Conservation (phyloP, 768 basidiomycete genomes). For the Hygrophoropsis aurantiaca region DNA sequence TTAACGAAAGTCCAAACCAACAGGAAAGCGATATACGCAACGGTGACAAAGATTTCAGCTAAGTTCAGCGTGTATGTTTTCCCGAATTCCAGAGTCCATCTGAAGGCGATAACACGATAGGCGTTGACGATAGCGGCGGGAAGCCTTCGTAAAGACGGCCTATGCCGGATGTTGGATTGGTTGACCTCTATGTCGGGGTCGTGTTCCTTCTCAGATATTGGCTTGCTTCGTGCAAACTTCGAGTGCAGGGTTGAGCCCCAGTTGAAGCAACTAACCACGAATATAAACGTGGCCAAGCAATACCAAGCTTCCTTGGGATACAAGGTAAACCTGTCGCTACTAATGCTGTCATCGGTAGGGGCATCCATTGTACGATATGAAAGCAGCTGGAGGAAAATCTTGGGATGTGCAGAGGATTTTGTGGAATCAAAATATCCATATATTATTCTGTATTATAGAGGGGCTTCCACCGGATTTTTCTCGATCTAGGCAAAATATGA, state of each 20-base stretch:
- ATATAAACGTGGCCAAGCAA: slow-evolving; percentile 11
- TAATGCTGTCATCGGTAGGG: neutral
- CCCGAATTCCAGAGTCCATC: slow-evolving; percentile 47
- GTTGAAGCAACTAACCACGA: slow-evolving; percentile 20
- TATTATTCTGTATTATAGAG: too few species aligned
- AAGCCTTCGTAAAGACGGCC: slow-evolving; percentile 39
- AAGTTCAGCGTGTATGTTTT: slow-evolving; percentile 35
- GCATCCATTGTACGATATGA: neutral
- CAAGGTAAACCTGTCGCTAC: neutral
- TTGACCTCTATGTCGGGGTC: slow-evolving; percentile 22
- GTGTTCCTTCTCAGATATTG: neutral
- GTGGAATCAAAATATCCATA: neutral
- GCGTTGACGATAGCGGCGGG: slow-evolving; percentile 38
- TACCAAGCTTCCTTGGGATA: slow-evolving; percentile 18
- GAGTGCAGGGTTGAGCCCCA: slow-evolving; percentile 24
- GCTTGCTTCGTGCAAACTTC: slow-evolving; percentile 11
- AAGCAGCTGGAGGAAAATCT: slow-evolving; percentile 4
- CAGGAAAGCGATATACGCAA: slow-evolving; percentile 44
- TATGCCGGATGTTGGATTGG: slow-evolving; percentile 15
- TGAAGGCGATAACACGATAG: slow-evolving; percentile 51
- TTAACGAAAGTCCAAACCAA: slow-evolving; percentile 44
- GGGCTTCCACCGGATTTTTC: too few species aligned
- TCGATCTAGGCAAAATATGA: too few species aligned
- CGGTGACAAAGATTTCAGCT: slow-evolving; percentile 46
- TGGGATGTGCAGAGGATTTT: neutral